A percentile compares a stretch with the other conserved stretches of the same genome.
phyloP scores from a whole-genome alignment of 345 rosid genomes.

The Rhizophora apiculata region DNA sequence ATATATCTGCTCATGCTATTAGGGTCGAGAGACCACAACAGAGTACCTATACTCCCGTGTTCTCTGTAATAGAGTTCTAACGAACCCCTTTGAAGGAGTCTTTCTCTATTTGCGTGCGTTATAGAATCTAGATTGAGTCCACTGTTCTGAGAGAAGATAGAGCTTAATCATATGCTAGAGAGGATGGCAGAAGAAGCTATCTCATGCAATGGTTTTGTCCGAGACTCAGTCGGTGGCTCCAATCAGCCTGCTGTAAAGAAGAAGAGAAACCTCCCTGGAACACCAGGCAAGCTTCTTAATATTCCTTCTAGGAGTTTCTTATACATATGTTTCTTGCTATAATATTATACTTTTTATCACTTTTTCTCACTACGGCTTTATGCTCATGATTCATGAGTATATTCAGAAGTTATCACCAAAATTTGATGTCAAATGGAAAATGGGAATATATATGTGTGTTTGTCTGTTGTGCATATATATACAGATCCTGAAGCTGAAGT shows the following conservation, averaged over 20 bases:
- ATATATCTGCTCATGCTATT: slow-evolving; percentile 35
- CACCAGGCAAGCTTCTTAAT: slow-evolving; percentile 56
- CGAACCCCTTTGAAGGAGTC: background rate
- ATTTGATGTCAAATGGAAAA: background rate
- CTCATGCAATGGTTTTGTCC: slow-evolving; percentile 33
- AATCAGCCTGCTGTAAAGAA: slow-evolving; percentile 57
- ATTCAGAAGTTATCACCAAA: background rate
- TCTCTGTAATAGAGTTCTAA: slow-evolving; percentile 18
- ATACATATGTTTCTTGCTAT: background rate
- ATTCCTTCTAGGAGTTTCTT: background rate
- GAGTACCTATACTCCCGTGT: slow-evolving; percentile 13
- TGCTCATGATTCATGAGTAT: background rate
- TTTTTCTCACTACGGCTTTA: background rate
- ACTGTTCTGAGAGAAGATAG: background rate
- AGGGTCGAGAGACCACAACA: slow-evolving; percentile 27
- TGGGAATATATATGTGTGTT: background rate
- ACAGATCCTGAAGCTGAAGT: slow-evolving; percentile 99
- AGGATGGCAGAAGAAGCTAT: slow-evolving; percentile 44
- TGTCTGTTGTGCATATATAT: background rate
- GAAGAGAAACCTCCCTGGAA: slow-evolving; percentile 97
- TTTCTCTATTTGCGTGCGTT: background rate
- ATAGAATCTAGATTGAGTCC: slow-evolving; percentile 7
- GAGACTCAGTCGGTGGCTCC: slow-evolving; percentile 29
- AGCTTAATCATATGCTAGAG: slow-evolving; percentile 5
- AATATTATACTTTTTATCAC: background rate